phyloP scores from a whole-genome alignment of 257 asterid genomes.

The Ligustrum vulgare region DNA sequence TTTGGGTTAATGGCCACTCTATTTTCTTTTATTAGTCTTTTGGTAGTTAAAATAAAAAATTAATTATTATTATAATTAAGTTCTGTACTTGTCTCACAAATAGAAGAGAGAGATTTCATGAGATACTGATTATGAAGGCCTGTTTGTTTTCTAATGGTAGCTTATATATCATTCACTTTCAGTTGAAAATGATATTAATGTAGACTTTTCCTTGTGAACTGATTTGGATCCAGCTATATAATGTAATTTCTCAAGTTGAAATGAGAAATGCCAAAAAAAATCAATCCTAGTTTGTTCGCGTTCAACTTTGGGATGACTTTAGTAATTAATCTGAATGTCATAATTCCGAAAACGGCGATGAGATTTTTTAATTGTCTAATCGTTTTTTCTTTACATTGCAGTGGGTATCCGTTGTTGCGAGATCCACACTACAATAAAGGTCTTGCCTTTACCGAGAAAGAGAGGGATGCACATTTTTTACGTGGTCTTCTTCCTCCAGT shows the following conservation, averaged over 20 bases:
- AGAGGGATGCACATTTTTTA: constrained; percentile 92
- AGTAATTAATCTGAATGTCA: neutral
- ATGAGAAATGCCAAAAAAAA: neutral
- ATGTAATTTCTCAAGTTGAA: neutral
- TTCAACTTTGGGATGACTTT: neutral
- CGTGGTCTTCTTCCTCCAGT: constrained; percentile 98
- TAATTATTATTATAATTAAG: too few species aligned
- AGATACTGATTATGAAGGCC: neutral
- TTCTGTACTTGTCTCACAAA: neutral
- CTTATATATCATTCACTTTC: neutral
- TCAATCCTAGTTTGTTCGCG: neutral
- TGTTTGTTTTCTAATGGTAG: neutral
- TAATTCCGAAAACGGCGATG: neutral
- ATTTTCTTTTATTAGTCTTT: too few species aligned
- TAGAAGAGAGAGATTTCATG: neutral
- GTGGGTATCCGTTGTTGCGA: constrained; percentile 97
- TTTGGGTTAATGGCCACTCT: neutral
- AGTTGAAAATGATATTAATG: neutral
- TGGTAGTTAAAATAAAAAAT: too few species aligned
- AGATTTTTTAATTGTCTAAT: neutral
- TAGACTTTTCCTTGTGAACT: neutral
- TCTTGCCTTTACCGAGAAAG: constrained; percentile 84
- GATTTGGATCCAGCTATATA: neutral
- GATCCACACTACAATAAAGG: constrained; percentile 98
- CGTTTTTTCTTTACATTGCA: constrained; percentile 27